Percentiles rank a stretch among this genome's conserved stretches.
Conservation (phyloP, 2,329 filamentous ascomycete species). For the Clarireedia paspali region DNA sequence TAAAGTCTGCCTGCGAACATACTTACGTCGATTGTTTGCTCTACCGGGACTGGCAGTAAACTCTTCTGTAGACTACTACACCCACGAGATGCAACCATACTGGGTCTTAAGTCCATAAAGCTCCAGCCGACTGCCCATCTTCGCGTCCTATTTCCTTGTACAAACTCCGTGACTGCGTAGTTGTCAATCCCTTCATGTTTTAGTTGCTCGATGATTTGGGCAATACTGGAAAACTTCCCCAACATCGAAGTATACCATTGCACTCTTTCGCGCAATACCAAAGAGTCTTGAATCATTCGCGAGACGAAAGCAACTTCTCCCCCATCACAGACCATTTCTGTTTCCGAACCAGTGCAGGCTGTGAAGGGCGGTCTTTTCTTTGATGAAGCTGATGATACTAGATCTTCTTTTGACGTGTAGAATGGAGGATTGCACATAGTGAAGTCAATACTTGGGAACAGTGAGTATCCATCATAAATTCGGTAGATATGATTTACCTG, state of each 20-base stretch:
- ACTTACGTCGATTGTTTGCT: constrained; percentile 33
- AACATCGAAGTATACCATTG: constrained; percentile 92
- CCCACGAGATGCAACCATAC: constrained; percentile 34
- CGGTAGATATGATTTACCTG: constrained; percentile 19
- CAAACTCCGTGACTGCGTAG: constrained; percentile 73
- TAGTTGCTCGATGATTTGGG: constrained; percentile 52
- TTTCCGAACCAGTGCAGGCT: constrained; percentile 65
- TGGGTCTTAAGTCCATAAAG: constrained; percentile 60
- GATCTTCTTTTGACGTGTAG: constrained; percentile 66
- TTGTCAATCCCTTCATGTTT: constrained; percentile 58
- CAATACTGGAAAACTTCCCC: constrained; percentile 66
- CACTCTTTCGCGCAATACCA: constrained; percentile 50
- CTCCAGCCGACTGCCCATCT: constrained; percentile 90
- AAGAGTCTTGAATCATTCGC: constrained; percentile 63
- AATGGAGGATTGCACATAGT: constrained; percentile 95
- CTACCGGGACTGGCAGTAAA: constrained; percentile 44
- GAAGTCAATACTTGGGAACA: constrained; percentile 57
- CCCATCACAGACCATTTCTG: constrained; percentile 79
- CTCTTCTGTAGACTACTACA: constrained; percentile 36
- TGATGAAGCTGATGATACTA: constrained; percentile 53
- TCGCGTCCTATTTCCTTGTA: constrained; percentile 70
- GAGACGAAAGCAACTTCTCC: constrained; percentile 71
- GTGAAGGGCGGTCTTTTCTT: constrained; percentile 65
- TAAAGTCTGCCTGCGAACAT: background rate
- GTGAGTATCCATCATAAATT: background rate